Evolutionary conservation across 1,284 basidiomycete genomes (phyloP), one percentile per base, ranked within the genome.

Genomic region (Grifola frondosa): DNA sequence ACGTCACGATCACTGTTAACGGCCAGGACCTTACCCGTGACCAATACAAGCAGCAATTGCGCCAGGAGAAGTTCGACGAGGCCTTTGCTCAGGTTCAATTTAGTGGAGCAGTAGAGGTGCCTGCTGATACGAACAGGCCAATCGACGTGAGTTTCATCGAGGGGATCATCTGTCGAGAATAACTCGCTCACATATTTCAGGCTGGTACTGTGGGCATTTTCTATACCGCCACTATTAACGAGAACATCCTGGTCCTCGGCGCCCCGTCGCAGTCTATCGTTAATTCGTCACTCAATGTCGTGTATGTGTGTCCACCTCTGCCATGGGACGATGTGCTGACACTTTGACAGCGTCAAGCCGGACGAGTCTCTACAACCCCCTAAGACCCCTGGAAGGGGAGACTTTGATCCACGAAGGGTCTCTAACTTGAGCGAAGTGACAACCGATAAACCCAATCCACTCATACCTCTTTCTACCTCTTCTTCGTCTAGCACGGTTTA

Each of bases 1-100:
- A 64, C 5, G 59, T 56, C 17, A 50, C 40, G 6, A 59, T 71
- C 41, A 56, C 50, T 13, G 49, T 73, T 39, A 74, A 73, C 44
- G 69, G 64, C 20, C 48, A 62, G 31, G n/a, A 47, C 12, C 21
- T 59, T n/a, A 44, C 54, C n/a, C 52, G 56, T 30, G 58, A 50
- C 15, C 36, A 53, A 26, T 63, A 62, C 54, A 60, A 60, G 58
- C 30, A 49, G 33, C 45, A 50, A 29, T 23, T 63, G 24, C 44
- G 36, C 30, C 40, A 40, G 16, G 52, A 56, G 48, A 57, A 56
- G 44, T 45, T 34, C 16, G 37, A 36, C 30, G 60, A 62, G 17
- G 40, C 39, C 15, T 36, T 46, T 30, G 58, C 56, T 6, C 29
- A 48, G 30, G 55, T 62, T 9, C 42, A 45, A 3, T 59, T 56